Conservation (phyloP, 2,329 filamentous ascomycete genomes). For the Phialocephala sp. region DNA sequence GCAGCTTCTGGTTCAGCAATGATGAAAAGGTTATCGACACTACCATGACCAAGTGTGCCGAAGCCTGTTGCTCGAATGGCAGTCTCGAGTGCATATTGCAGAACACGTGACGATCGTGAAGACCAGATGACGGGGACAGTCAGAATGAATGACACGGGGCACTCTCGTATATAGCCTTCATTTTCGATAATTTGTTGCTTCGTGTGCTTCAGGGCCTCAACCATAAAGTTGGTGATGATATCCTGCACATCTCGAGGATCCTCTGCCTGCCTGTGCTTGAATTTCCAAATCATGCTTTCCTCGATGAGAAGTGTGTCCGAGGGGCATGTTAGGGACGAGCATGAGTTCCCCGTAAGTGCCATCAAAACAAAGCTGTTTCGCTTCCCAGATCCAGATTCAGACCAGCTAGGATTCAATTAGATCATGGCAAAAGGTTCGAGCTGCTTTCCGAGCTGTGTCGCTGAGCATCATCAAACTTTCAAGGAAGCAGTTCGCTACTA, state of each 20-base stretch:
- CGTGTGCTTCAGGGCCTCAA: slow-evolving; percentile 28
- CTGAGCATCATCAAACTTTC: background rate
- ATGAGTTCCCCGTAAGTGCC: background rate
- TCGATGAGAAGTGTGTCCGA: slow-evolving; percentile 17
- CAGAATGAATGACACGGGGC: slow-evolving; percentile 26
- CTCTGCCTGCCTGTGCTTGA: slow-evolving; percentile 12
- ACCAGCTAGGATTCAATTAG: background rate
- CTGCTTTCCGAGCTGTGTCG: slow-evolving; percentile 1
- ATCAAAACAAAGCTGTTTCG: background rate
- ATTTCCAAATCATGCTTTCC: slow-evolving; percentile 25
- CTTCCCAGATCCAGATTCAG: background rate
- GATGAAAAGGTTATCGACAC: slow-evolving; percentile 41
- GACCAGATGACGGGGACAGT: slow-evolving; percentile 30
- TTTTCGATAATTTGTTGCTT: slow-evolving; percentile 26
- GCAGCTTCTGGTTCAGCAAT: slow-evolving; percentile 42
- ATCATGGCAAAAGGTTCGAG: background rate
- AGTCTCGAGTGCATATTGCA: slow-evolving; percentile 24
- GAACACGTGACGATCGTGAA: slow-evolving; percentile 21
- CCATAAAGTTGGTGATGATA: slow-evolving; percentile 28
- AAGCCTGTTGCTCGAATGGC: slow-evolving; percentile 23
- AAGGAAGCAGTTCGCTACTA: background rate
- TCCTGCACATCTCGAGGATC: slow-evolving; percentile 30
- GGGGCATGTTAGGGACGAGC: background rate
- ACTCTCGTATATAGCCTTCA: slow-evolving; percentile 6
- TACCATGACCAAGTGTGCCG: slow-evolving; percentile 20